Conservation (phyloP, 1,139 yeast species). For the Kluyveromyces sp. region DNA sequence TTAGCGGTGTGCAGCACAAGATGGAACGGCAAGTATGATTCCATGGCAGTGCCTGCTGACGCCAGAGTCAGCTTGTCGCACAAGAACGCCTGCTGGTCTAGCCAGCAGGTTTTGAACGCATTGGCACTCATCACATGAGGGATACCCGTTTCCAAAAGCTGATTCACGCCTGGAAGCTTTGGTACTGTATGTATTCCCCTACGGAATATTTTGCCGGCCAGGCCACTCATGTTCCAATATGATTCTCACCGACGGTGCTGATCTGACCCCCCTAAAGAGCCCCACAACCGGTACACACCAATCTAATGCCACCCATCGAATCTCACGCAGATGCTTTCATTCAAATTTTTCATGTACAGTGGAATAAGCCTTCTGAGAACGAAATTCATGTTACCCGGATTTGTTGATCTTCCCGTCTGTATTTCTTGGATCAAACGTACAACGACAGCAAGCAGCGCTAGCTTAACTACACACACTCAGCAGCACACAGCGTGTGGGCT, state of each 20-base stretch:
- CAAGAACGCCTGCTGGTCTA: slow-evolving; percentile 65
- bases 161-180: slow-evolving; percentile 39
- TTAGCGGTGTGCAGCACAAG: slow-evolving; percentile 67
- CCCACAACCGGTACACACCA: no score
- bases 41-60: slow-evolving; percentile 75
- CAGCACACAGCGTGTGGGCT: no score
- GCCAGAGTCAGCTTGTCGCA: slow-evolving; percentile 63
- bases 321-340: no score
- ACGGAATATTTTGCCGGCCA: slow-evolving; percentile 3
- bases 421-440: not conserved
- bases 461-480: not conserved
- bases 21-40: slow-evolving; percentile 71
- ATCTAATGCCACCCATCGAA: no score
- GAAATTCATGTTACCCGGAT: slow-evolving; percentile 4
- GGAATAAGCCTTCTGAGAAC: no score
- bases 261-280: no score
- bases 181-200: slow-evolving; percentile 60
- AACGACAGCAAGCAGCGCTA: not conserved
- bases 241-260: no score
- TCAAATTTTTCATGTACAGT: not conserved
- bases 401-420: not conserved
- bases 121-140: slow-evolving; percentile 61
- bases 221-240: not conserved
- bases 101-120: slow-evolving; percentile 75
- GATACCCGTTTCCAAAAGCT: slow-evolving; percentile 47